phyloP scores from a whole-genome alignment of 2,329 filamentous ascomycete species.

The Beauveria rudraprayagi region DNA sequence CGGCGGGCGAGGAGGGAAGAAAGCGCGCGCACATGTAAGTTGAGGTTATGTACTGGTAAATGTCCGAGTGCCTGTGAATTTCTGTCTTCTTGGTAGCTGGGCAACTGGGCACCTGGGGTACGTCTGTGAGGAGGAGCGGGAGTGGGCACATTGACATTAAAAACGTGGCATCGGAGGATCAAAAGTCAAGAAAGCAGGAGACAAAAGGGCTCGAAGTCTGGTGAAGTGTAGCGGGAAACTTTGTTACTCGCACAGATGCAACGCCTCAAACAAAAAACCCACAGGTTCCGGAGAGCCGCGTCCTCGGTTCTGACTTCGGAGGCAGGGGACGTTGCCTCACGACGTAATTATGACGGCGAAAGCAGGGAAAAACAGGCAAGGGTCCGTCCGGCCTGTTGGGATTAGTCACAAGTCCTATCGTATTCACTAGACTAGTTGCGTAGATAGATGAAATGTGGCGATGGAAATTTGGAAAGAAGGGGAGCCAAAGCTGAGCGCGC shows the following conservation, averaged over 20 bases:
- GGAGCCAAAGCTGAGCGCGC: background rate
- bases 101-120: no score
- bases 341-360: background rate
- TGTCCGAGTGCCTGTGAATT: background rate
- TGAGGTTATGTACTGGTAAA: background rate
- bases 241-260: constrained; percentile 3
- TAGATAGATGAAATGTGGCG: background rate
- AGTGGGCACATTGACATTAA: no score
- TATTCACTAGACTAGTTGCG: no score
- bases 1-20: background rate
- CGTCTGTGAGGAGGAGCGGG: no score
- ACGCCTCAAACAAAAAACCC: background rate
- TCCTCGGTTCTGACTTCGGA: background rate
- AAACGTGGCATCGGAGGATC: no score
- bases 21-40: background rate
- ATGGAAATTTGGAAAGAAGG: background rate
- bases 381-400: background rate
- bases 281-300: background rate
- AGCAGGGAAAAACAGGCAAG: background rate
- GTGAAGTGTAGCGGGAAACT: background rate
- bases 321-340: background rate
- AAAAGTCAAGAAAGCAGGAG: background rate
- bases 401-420: background rate
- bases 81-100: no score
- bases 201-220: no score